Evolutionary conservation across 2,329 filamentous ascomycete genomes (phyloP).

Genomic region (Fusarium udum): DNA sequence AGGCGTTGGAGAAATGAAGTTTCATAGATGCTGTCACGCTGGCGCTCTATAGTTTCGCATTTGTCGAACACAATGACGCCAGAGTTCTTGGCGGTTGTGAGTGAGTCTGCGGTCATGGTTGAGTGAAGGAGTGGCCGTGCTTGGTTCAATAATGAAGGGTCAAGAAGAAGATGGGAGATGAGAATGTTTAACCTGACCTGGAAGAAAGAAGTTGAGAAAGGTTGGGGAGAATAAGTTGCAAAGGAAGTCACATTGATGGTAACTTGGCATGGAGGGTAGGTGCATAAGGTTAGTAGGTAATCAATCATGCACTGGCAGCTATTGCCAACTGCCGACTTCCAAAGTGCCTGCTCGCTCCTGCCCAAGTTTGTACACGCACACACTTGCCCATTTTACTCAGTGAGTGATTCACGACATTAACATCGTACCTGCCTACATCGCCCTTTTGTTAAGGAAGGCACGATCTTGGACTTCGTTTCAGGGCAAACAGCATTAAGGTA

Average conservation of each 20-base stretch:
- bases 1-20: not conserved
- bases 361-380: not conserved
- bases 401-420: not conserved
- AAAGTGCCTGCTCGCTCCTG: not conserved
- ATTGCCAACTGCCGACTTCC: not conserved
- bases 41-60: not conserved
- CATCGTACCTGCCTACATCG: not conserved
- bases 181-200: not conserved
- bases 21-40: not conserved
- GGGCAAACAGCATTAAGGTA: not conserved
- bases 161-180: not conserved
- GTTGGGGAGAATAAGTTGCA: not conserved
- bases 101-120: not conserved
- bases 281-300: not conserved
- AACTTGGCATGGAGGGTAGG: not conserved
- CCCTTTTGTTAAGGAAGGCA: not conserved
- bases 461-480: not conserved
- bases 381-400: not conserved
- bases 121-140: not conserved
- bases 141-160: not conserved
- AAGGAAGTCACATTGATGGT: not conserved
- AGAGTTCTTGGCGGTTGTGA: not conserved
- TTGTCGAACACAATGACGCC: constrained; percentile 1
- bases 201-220: not conserved
- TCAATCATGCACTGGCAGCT: not conserved